Evolutionary conservation across 2,329 filamentous ascomycete genomes (phyloP), one percentile per base, ranked within the genome.

Genomic region (Albophoma yamanashiensis): DNA sequence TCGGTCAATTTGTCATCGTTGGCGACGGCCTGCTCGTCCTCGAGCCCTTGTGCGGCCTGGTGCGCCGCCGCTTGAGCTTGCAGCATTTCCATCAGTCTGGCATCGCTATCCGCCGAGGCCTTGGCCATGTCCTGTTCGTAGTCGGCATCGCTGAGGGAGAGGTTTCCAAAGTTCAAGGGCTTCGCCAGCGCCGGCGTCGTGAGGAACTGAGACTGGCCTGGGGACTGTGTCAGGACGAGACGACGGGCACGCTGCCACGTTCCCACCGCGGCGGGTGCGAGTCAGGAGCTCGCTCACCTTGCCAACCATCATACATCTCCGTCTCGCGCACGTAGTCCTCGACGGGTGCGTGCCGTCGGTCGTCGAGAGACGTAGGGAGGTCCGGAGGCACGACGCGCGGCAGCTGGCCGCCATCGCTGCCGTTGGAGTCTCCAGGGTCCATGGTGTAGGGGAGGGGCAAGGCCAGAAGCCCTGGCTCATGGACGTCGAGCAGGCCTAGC

Each of bases 231-330:
- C 61, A 73, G 68, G 66, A 43, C 59, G 45, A 25, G 31, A 31
- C 22, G 31, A 31, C 22, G 3, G 53, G 20, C 22, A 52, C 36
- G 63, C 62, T 64, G 65, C 59, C 31, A 39, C 45, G 27, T 38
- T 45, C n/a, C 31, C 40, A 39, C 40, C 56, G 40, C 52, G 31
- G 58, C 39, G 38, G 36, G 57, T 47, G 40, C 47, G 55, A 31
- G 9, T 50, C 55, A 36, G 62, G 59, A 61, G 61, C 78, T 63
- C 66, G 61, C 78, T 63, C 66, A 81, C 93, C 93, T 87, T 97
- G 92, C 94, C 94, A 99, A 67, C 91, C 94, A 82, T 99, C 94
- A 74, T 97, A 99, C 78, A 97, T 91, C 79, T 97, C 94, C 47
- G 92, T 96, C 79, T 97, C 94, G 45, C 82, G 81, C 60, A 89